Percentiles rank a stretch among this genome's conserved stretches.
phyloP scores from a whole-genome alignment of 495 filamentous ascomycete genomes.

The Neurospora sp. region DNA sequence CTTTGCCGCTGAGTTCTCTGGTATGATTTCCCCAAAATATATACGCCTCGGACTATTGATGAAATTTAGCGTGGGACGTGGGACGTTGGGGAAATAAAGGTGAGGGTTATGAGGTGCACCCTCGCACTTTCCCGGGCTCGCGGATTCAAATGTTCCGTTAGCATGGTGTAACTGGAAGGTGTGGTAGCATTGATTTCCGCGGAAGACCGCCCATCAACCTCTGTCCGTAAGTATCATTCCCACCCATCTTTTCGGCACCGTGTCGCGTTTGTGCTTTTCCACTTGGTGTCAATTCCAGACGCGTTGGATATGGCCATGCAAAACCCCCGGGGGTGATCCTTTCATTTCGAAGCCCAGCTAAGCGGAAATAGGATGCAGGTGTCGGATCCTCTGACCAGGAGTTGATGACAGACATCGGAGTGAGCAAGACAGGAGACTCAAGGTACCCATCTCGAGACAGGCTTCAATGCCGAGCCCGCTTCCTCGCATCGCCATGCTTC shows the following conservation, averaged over 20 bases:
- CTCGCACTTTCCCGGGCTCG: too few relatives aligned
- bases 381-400: not conserved
- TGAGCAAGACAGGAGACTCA: not conserved
- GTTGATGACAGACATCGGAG: not conserved
- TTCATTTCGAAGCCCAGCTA: not conserved
- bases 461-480: slow-evolving; percentile 13
- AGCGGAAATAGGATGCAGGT: not conserved
- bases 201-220: not conserved
- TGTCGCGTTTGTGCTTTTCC: not conserved
- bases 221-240: not conserved
- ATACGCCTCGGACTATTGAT: too few relatives aligned
- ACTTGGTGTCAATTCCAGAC: not conserved
- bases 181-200: not conserved
- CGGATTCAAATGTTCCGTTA: too few relatives aligned
- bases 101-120: too few relatives aligned
- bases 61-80: too few relatives aligned
- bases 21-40: not conserved
- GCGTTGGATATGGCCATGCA: not conserved
- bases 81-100: too few relatives aligned
- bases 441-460: not conserved
- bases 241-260: not conserved
- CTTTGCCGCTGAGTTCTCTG: not conserved
- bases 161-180: too few relatives aligned
- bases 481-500: slow-evolving; percentile 18
- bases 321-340: not conserved